Base-by-base conservation (phyloP, 106 monocot genomes). In the Amphibolis antarctica region DNA sequence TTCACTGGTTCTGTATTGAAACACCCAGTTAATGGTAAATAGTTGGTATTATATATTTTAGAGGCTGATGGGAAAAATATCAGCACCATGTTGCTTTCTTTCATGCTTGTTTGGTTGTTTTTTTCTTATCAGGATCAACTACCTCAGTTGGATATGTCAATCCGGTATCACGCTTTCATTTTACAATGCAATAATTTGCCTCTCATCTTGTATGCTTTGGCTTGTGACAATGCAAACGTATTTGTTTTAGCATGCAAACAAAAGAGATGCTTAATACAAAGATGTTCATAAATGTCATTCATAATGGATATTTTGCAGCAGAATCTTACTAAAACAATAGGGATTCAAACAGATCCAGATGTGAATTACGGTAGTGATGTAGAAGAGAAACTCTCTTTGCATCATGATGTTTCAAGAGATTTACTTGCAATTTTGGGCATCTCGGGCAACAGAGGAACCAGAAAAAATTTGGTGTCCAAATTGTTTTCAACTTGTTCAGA, bases 271-370 rank as follows among this genome's bases (percentile, higher is more conserved):
- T 42, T 20, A 5, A 25, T 15, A 10, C 62, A 1, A 20, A 36
- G 17, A 22, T 62, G 17, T 53, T 58, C 21, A 28, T 46, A 53
- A 46, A 1, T 29, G 12, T 64, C 21, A 9, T 55, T 66, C 50
- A 72, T 21, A 47, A 42, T 73, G 53, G 59, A 44, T 44, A 44
- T 9, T 54, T 46, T 28, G 63, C 60, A 71, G 44, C 25, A 9
- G 3, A 81, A 74, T 59, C 54, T 18, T 46, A 70, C 22, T 11
- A 84, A 73, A 64, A 60, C 70, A 20, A 54, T 62, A 42, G 88
- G 85, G 59, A 44, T 85, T 12, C 88, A 88, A 75, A 84, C 82
- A 59, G 85, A 82, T 44, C n/a, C 63, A 29, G 46, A 22, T 75
- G 62, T 63, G 28, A 64, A 85, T 60, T 36, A 20, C 42, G 26